Percentiles rank a stretch among this genome's conserved stretches.
Conservation (phyloP, 768 basidiomycete genomes). For the Agrocybe praecox region DNA sequence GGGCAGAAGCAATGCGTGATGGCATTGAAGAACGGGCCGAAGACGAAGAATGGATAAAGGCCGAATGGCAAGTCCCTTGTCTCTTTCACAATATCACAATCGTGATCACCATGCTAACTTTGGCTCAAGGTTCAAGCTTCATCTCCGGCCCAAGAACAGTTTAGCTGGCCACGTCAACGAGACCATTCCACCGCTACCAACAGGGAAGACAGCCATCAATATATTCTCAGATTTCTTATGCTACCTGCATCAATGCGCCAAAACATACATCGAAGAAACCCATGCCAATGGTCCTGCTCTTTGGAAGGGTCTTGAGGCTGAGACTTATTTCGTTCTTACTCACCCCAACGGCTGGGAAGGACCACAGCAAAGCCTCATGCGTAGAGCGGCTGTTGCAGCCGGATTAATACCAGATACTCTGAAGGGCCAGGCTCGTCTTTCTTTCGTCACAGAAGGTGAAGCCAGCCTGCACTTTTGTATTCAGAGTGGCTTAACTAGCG, state of each 20-base stretch:
- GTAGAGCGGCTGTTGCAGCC: conserved; percentile 51
- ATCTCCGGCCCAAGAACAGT: conserved; percentile 30
- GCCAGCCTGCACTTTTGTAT: conserved; percentile 63
- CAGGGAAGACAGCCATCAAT: conserved; percentile 38
- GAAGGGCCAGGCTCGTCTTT: conserved; percentile 43
- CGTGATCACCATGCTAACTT: background rate
- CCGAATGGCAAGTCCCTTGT: conserved; percentile 41
- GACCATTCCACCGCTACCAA: conserved; percentile 42
- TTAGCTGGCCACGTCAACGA: conserved; percentile 18
- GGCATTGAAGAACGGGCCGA: conserved; percentile 39
- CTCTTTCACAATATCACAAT: conserved; percentile 10
- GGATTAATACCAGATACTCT: conserved; percentile 47
- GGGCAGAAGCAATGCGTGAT: conserved; percentile 46
- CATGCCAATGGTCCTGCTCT: conserved; percentile 44
- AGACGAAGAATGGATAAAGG: conserved; percentile 45
- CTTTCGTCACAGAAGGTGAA: conserved; percentile 67
- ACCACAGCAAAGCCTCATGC: conserved; percentile 57
- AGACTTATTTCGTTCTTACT: conserved; percentile 53
- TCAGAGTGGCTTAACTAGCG: conserved; percentile 42
- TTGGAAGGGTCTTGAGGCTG: conserved; percentile 45
- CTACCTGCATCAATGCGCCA: conserved; percentile 48
- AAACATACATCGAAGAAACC: conserved; percentile 48
- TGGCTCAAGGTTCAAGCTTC: conserved; percentile 38
- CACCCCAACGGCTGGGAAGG: conserved; percentile 74
- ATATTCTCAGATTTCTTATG: conserved; percentile 52